Conservation (phyloP, 2,329 filamentous ascomycete genomes). For the Trichocomaceae sp. region DNA sequence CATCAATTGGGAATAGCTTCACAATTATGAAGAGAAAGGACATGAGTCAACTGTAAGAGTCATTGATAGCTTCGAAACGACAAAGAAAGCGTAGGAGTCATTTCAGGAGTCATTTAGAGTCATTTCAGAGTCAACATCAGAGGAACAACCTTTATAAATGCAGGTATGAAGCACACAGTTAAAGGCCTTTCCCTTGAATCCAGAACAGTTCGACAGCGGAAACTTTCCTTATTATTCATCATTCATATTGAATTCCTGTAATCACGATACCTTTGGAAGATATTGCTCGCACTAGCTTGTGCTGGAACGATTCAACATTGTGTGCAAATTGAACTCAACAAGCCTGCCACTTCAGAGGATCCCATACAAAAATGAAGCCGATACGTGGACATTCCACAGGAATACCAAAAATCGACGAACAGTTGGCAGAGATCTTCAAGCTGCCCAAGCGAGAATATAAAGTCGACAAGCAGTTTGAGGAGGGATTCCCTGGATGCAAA, state of each 20-base stretch:
- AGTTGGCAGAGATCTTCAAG: background rate
- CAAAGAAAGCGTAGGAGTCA: background rate
- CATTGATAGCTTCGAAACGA: background rate
- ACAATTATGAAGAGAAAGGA: background rate
- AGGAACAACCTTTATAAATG: background rate
- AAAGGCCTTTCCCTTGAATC: background rate
- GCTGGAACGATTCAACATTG: background rate
- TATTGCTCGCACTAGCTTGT: background rate
- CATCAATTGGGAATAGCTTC: background rate
- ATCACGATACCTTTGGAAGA: too few relatives aligned
- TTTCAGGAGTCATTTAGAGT: background rate
- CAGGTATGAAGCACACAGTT: background rate
- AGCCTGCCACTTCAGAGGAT: background rate
- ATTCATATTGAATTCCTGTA: too few relatives aligned
- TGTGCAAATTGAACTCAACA: background rate
- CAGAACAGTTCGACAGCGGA: background rate
- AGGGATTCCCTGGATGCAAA: background rate
- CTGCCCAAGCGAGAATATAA: background rate
- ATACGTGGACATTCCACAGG: background rate
- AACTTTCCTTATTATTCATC: too few relatives aligned
- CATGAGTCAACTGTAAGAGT: background rate
- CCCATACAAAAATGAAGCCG: background rate
- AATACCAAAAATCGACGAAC: background rate
- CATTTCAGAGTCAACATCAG: background rate
- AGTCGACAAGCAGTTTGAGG: background rate